Evolutionary conservation across 345 rosid species (phyloP).

Genomic region (Populus ilicifolia): DNA sequence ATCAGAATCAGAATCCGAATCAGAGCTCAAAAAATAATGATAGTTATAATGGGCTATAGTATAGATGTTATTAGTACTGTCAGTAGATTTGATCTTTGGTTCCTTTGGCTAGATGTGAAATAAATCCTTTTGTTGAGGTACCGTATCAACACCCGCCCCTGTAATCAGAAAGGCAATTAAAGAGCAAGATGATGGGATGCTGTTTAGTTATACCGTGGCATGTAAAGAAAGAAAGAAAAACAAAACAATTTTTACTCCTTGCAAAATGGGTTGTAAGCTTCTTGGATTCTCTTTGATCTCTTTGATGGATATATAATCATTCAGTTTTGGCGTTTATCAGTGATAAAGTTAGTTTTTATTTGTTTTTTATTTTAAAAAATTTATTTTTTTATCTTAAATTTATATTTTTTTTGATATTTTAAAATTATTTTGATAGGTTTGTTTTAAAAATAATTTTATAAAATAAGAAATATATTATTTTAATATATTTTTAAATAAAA

Average conservation of each 20-base stretch:
- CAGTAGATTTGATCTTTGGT: constrained; percentile 7
- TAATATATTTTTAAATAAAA: no score
- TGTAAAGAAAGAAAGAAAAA: background rate
- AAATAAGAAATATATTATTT: no score
- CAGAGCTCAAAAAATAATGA: no score
- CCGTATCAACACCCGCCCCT: background rate
- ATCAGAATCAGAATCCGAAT: background rate
- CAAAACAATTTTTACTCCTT: background rate
- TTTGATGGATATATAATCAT: background rate
- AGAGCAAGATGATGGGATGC: background rate
- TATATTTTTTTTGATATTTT: no score
- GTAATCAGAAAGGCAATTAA: background rate
- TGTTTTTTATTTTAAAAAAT: no score
- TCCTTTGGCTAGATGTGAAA: background rate
- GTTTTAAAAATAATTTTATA: no score
- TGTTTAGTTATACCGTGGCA: background rate
- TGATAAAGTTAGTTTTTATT: no score
- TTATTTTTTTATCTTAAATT: no score
- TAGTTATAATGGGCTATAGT: constrained; percentile 9
- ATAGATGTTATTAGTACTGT: constrained; percentile 16
- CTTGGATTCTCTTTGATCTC: background rate
- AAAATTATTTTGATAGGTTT: no score
- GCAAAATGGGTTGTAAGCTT: background rate
- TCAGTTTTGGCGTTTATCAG: background rate
- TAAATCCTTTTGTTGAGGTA: background rate